Conservation (phyloP, 345 rosid genomes). For the Fremontodendron californicum region DNA sequence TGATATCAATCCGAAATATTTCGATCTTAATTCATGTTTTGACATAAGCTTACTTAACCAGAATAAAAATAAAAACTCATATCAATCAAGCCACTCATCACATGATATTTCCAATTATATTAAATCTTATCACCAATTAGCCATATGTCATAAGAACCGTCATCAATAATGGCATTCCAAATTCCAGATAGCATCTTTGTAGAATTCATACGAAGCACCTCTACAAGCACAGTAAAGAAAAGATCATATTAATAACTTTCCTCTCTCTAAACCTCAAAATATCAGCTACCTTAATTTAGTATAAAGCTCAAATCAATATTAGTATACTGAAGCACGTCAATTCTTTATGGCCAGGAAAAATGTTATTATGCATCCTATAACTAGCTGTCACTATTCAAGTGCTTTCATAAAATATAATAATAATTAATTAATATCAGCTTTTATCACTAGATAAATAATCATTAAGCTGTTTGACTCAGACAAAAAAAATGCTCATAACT, state of each 20-base stretch:
- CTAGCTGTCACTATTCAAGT: background rate
- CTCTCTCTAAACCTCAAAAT: background rate
- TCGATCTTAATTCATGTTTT: background rate
- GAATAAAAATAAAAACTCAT: background rate
- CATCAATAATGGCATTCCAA: background rate
- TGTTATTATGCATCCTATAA: background rate
- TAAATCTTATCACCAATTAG: background rate
- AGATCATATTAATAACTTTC: background rate
- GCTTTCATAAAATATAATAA: background rate
- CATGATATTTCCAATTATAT: background rate
- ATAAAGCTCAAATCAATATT: background rate
- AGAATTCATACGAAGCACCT: background rate
- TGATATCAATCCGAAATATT: background rate
- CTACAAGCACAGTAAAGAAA: background rate
- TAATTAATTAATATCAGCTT: background rate
- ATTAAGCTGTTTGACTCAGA: background rate
- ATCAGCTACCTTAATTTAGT: background rate
- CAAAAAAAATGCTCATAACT: background rate
- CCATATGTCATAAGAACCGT: background rate
- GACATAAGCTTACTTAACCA: background rate
- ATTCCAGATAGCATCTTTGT: background rate
- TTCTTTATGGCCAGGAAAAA: background rate
- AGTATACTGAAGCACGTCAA: background rate
- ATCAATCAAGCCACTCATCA: background rate
- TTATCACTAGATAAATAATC: background rate